Percentiles rank a stretch among this genome's conserved stretches.
Conservation (phyloP, 2,329 filamentous ascomycete genomes). For the Colletotrichum truncatum region DNA sequence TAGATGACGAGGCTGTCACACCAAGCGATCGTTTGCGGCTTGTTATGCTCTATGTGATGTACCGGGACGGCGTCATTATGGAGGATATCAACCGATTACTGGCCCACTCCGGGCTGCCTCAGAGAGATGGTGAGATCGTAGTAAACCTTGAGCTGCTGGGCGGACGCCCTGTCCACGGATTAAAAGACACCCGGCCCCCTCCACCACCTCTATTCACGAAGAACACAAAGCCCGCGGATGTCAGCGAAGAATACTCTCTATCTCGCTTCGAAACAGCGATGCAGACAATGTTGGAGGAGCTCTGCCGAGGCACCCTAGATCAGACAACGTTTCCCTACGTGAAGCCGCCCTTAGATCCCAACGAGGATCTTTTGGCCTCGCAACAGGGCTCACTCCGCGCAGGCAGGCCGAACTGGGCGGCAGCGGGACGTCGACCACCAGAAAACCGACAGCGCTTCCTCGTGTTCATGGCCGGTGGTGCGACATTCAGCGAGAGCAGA, state of each 20-base stretch:
- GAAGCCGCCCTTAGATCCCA: constrained; percentile 72
- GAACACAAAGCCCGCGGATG: constrained; percentile 63
- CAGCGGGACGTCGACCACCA: constrained; percentile 73
- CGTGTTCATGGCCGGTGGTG: constrained; percentile 94
- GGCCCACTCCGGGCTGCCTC: constrained; percentile 81
- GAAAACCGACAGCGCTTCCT: constrained; percentile 92
- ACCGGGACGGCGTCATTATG: constrained; percentile 82
- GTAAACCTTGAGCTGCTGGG: constrained; percentile 85
- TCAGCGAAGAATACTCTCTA: constrained; percentile 82
- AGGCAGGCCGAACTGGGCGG: constrained; percentile 95
- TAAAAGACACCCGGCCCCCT: constrained; percentile 80
- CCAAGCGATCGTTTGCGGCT: constrained; percentile 83
- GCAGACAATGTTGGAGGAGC: constrained; percentile 83
- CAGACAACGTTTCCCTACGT: constrained; percentile 75
- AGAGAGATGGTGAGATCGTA: constrained; percentile 77
- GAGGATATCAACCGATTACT: constrained; percentile 88
- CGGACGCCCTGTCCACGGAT: constrained; percentile 66
- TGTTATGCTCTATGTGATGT: constrained; percentile 86
- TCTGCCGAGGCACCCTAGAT: constrained; percentile 75
- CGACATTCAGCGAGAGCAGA: constrained; percentile 90
- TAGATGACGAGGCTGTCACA: constrained; percentile 83
- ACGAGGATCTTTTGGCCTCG: constrained; percentile 64
- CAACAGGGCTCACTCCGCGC: constrained; percentile 83
- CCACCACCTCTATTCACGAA: constrained; percentile 76
- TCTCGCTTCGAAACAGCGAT: constrained; percentile 86